Evolutionary conservation across 106 monocot species (phyloP).

Genomic region (Apostasia shenzhenica): DNA sequence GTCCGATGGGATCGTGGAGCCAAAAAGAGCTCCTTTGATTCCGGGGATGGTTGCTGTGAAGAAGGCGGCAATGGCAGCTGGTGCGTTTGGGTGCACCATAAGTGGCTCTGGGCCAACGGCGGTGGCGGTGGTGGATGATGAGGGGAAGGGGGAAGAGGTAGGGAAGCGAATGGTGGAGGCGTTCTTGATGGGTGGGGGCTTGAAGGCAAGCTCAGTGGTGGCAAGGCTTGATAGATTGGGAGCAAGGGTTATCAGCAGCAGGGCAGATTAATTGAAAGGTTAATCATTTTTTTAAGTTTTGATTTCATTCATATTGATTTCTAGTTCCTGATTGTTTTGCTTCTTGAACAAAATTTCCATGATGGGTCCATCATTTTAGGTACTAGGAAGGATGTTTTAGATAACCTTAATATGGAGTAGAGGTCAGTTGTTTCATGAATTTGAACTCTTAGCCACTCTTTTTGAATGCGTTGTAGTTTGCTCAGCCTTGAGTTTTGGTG

Average conservation of each 20-base stretch:
- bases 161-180: slow-evolving; percentile 79
- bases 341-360: too few species aligned
- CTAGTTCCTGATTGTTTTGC: too few species aligned
- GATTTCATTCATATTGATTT: too few species aligned
- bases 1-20: slow-evolving; percentile 80
- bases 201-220: slow-evolving; percentile 53
- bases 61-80: slow-evolving; percentile 65
- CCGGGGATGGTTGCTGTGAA: slow-evolving; percentile 88
- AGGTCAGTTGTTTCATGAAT: too few species aligned
- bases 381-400: too few species aligned
- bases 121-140: slow-evolving; percentile 61
- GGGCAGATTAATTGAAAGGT: slow-evolving; percentile 6
- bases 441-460: too few species aligned
- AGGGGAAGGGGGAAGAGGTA: slow-evolving; percentile 73
- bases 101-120: slow-evolving; percentile 88
- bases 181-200: slow-evolving; percentile 45
- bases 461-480: too few species aligned
- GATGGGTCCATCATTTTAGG: too few species aligned
- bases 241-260: slow-evolving; percentile 60
- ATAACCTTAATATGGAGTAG: too few species aligned
- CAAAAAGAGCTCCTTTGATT: slow-evolving; percentile 66
- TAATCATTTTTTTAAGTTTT: too few species aligned
- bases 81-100: slow-evolving; percentile 90
- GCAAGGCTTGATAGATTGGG: slow-evolving; percentile 65
- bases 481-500: too few species aligned